Evolutionary conservation across 1,284 basidiomycete species (phyloP).

Genomic region (Vanrija sp.): DNA sequence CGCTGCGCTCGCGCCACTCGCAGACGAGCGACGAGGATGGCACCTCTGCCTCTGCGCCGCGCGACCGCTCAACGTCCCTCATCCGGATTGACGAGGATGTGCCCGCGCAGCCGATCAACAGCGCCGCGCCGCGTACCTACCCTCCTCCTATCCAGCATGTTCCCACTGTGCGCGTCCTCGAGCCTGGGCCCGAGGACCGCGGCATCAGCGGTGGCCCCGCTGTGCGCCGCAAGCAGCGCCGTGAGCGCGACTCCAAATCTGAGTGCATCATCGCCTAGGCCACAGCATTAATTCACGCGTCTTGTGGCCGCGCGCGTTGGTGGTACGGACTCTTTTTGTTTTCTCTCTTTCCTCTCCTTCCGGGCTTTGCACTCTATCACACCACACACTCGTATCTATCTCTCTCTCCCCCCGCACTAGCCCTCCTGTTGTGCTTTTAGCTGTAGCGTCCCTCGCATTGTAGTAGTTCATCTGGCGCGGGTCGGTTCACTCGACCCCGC

Average conservation of each 20-base stretch:
- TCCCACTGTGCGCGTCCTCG: neutral
- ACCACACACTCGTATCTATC: neutral
- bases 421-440: conserved; percentile 4
- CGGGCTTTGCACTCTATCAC: neutral
- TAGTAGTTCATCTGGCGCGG: neutral
- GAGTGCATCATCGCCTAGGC: neutral
- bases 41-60: neutral
- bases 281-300: neutral
- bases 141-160: neutral
- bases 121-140: neutral
- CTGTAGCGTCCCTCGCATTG: conserved; percentile 2
- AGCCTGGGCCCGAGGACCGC: neutral
- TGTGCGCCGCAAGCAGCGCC: no score
- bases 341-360: neutral
- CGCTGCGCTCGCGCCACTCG: conserved; percentile 12
- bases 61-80: conserved; percentile 10
- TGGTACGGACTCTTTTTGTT: neutral
- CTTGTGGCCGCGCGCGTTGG: neutral
- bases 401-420: neutral
- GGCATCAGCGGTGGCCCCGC: neutral
- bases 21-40: conserved; percentile 13
- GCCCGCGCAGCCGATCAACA: conserved; percentile 1
- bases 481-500: neutral
- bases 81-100: conserved; percentile 21
- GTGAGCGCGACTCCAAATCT: no score